A percentile compares a stretch with the other conserved stretches of the same genome.
Conservation (phyloP, 1,284 basidiomycete genomes). For the Leccinum subfulvum region DNA sequence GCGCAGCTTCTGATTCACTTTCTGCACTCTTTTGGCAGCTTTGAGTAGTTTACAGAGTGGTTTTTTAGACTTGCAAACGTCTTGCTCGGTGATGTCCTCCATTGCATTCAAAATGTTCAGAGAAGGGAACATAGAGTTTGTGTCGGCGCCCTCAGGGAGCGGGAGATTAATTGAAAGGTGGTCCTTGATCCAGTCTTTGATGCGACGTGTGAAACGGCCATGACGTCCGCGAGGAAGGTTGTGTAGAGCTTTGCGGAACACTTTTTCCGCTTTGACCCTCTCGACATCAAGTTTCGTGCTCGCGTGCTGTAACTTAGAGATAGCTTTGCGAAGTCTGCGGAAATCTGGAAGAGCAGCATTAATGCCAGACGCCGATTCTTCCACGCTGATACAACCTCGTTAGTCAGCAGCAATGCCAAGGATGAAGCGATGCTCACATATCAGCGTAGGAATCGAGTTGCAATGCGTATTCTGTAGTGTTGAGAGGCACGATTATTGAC, state of each 20-base stretch:
- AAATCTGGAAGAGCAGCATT: conserved; percentile 42
- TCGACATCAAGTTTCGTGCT: conserved; percentile 57
- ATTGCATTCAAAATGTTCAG: conserved; percentile 1
- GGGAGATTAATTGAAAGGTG: conserved; percentile 19
- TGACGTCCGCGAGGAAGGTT: conserved; percentile 9
- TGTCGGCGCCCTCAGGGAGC: conserved; percentile 12
- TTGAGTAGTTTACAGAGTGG: conserved; percentile 46
- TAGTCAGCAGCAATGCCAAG: not conserved
- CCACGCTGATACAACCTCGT: conserved; percentile 41
- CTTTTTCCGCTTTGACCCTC: conserved; percentile 37
- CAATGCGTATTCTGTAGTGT: conserved; percentile 73
- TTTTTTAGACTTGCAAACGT: conserved; percentile 9
- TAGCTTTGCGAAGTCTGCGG: conserved; percentile 45
- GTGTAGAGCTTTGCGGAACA: conserved; percentile 37
- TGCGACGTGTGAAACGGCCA: conserved; percentile 6
- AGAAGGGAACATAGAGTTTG: conserved; percentile 17
- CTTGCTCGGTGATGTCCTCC: conserved; percentile 1
- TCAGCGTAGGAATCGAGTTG: conserved; percentile 64
- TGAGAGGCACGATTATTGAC: conserved; percentile 64
- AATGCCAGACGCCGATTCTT: conserved; percentile 37
- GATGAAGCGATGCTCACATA: conserved; percentile 37
- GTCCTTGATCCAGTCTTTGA: conserved; percentile 31
- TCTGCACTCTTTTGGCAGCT: conserved; percentile 61
- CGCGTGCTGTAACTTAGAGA: conserved; percentile 49
- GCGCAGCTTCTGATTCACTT: conserved; percentile 70